Percentiles rank a stretch among this genome's conserved stretches.
These are phyloP conservation scores for Physaria fendleri DNA, from an alignment of 345 rosid species.

Conservation along the genomic window DNA sequence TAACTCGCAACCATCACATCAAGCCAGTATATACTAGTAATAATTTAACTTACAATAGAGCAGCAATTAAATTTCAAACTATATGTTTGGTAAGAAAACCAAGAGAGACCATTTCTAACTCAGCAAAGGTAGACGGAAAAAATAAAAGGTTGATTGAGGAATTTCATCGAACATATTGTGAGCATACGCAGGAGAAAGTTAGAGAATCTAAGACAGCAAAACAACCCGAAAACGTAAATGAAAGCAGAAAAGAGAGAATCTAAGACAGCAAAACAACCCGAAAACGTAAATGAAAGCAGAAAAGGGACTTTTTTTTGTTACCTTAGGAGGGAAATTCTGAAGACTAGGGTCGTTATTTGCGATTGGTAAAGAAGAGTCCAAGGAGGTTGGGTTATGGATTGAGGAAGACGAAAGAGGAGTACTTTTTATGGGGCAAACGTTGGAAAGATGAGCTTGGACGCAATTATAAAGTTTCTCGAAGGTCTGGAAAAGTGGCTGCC, in stretches of 20 bases:
- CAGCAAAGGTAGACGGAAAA: background rate
- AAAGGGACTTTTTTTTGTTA: conserved; percentile 2
- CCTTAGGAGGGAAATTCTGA: conserved; percentile 40
- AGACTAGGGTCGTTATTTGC: conserved; percentile 9
- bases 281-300: background rate
- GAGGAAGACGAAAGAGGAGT: conserved; percentile 8
- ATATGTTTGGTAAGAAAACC: background rate
- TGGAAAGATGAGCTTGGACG: conserved; percentile 52
- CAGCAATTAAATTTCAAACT: background rate
- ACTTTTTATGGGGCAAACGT: conserved; percentile 25
- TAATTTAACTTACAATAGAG: background rate
- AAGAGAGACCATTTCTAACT: background rate
- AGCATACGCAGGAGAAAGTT: background rate
- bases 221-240: background rate
- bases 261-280: background rate
- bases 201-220: background rate
- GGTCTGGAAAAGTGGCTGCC: conserved; percentile 40
- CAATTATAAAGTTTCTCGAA: conserved; percentile 42
- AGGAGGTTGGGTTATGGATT: conserved; percentile 31
- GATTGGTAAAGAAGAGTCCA: conserved; percentile 28
- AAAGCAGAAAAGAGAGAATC: background rate
- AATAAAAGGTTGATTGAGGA: conserved; percentile 25
- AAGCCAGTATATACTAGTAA: background rate
- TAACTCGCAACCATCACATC: background rate
- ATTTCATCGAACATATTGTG: conserved; percentile 46